phyloP scores from a whole-genome alignment of 202 grass and related monocot genomes.

The Elaeis oleifera region DNA sequence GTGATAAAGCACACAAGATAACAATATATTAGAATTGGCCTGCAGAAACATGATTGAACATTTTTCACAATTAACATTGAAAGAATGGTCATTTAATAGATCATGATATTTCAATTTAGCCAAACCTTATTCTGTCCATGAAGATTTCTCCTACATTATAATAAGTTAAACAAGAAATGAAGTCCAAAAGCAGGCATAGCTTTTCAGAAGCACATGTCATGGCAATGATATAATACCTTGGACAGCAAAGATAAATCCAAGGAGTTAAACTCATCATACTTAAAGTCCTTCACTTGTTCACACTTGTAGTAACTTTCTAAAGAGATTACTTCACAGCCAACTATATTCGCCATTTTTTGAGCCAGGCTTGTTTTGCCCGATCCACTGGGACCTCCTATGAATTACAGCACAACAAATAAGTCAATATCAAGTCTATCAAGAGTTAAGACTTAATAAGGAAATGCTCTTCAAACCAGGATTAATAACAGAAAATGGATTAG shows the following conservation, averaged over 20 bases:
- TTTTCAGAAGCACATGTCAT: too few relatives aligned
- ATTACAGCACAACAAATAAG: neutral
- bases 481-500: too few relatives aligned
- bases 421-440: neutral
- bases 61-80: too few relatives aligned
- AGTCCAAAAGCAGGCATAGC: too few relatives aligned
- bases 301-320: slow-evolving; percentile 98
- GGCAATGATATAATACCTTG: slow-evolving; percentile 37
- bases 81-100: too few relatives aligned
- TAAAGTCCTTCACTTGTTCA: slow-evolving; percentile 94
- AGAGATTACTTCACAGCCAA: slow-evolving; percentile 98
- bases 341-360: slow-evolving; percentile 98
- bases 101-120: too few relatives aligned
- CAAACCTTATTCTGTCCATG: too few relatives aligned
- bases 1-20: too few relatives aligned
- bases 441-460: neutral
- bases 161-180: too few relatives aligned
- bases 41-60: too few relatives aligned
- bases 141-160: too few relatives aligned
- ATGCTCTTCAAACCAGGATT: neutral
- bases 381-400: slow-evolving; percentile 84
- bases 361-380: slow-evolving; percentile 96
- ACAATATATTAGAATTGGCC: too few relatives aligned
- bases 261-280: slow-evolving; percentile 89
- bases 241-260: slow-evolving; percentile 86